Conservation (phyloP, 2,329 filamentous ascomycete genomes). For the Zopfia rhizophila region DNA sequence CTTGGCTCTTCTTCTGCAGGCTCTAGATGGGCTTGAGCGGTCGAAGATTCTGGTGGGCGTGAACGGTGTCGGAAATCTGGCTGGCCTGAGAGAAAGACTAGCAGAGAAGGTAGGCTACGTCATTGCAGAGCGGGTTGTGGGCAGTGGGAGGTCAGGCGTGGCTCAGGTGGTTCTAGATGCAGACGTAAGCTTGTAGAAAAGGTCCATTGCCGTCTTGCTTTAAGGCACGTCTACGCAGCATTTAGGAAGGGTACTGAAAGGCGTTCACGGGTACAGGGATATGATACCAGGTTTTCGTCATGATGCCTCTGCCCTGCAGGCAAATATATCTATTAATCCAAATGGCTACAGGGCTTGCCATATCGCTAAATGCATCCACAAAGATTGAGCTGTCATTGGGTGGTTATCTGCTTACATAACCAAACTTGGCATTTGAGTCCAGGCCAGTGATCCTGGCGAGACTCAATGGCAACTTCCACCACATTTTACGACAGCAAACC, state of each 20-base stretch:
- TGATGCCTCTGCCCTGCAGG: too few relatives aligned
- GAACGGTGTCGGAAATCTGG: slow-evolving; percentile 55
- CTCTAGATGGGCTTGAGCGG: slow-evolving; percentile 64
- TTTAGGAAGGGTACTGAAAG: not conserved
- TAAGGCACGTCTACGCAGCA: not conserved
- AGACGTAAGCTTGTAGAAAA: slow-evolving; percentile 13
- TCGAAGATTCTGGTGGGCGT: slow-evolving; percentile 48
- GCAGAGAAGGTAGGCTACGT: slow-evolving; percentile 58
- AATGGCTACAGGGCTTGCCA: too few relatives aligned
- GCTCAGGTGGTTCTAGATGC: slow-evolving; percentile 51
- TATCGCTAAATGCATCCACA: too few relatives aligned
- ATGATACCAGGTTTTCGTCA: slow-evolving; percentile 4
- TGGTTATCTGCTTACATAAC: too few relatives aligned
- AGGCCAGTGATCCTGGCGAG: too few relatives aligned
- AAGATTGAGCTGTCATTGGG: too few relatives aligned
- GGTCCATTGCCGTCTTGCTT: not conserved
- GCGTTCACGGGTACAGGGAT: slow-evolving; percentile 2
- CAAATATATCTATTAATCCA: too few relatives aligned
- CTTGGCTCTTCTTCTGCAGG: slow-evolving; percentile 65
- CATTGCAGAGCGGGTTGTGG: slow-evolving; percentile 53
- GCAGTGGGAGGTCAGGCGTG: slow-evolving; percentile 48
- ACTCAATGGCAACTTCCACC: too few relatives aligned
- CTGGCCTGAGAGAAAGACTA: slow-evolving; percentile 53
- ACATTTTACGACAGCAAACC: too few relatives aligned
- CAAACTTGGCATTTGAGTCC: too few relatives aligned